Conservation (phyloP, 495 filamentous ascomycete genomes). For the Talaromyces trachyspermus region DNA sequence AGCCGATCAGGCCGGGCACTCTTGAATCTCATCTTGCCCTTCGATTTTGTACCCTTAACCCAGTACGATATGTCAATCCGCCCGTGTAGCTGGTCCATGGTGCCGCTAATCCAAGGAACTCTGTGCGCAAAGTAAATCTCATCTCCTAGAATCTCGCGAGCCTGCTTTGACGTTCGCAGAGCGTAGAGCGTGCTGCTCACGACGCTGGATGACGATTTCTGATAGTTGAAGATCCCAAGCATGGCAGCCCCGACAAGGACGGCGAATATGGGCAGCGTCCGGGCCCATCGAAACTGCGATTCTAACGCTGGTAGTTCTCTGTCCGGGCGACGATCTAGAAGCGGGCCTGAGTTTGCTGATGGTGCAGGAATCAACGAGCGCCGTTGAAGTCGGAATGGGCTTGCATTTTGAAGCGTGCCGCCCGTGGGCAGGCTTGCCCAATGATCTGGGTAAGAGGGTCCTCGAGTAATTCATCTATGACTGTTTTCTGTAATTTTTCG, state of each 20-base stretch:
- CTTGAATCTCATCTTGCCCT: conserved; percentile 73
- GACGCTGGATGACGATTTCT: conserved; percentile 76
- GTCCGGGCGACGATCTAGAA: conserved; percentile 74
- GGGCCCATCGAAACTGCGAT: conserved; percentile 36
- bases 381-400: conserved; percentile 14
- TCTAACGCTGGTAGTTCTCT: conserved; percentile 59
- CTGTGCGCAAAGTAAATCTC: conserved; percentile 85
- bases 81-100: conserved; percentile 91
- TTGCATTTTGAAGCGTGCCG: conserved; percentile 2
- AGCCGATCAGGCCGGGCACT: conserved; percentile 64
- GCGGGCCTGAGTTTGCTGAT: conserved; percentile 48
- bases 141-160: conserved; percentile 73
- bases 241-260: conserved; percentile 54
- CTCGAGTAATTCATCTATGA: not conserved
- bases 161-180: conserved; percentile 67
- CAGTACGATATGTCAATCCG: conserved; percentile 78
- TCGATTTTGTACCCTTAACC: conserved; percentile 72
- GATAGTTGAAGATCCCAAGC: conserved; percentile 95
- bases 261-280: conserved; percentile 51
- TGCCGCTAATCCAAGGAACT: conserved; percentile 88
- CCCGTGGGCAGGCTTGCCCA: not conserved
- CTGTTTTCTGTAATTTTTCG: no score
- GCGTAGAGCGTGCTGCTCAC: conserved; percentile 84
- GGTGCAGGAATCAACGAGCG: conserved; percentile 45
- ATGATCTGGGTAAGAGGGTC: not conserved